Percentiles rank a stretch among this genome's conserved stretches.
phyloP scores from a whole-genome alignment of 2,329 filamentous ascomycete genomes.

The Trichoderma aggressivum region DNA sequence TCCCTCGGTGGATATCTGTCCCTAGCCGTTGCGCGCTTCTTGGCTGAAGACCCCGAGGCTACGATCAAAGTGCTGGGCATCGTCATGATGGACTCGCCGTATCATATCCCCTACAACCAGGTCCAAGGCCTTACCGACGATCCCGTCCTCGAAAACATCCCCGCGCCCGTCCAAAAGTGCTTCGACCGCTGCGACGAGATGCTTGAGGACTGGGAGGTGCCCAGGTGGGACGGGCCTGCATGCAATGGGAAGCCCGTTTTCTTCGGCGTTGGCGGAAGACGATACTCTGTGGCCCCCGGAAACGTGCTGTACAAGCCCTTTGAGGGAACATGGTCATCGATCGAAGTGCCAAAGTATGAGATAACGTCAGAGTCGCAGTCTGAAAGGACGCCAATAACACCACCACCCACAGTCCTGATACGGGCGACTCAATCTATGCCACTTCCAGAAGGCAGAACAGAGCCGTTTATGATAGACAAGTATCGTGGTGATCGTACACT shows the following conservation, averaged over 20 bases:
- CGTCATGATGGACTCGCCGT: conserved; percentile 31
- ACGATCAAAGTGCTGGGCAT: conserved; percentile 27
- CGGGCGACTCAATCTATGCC: conserved; percentile 21
- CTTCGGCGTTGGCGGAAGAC: conserved; percentile 22
- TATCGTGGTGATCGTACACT: conserved; percentile 27
- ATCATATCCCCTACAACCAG: conserved; percentile 25
- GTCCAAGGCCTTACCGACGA: conserved; percentile 20
- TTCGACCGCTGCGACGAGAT: conserved; percentile 32
- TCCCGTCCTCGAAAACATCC: conserved; percentile 23
- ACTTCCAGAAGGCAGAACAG: conserved; percentile 6
- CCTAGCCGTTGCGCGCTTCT: conserved; percentile 26
- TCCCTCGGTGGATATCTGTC: conserved; percentile 31
- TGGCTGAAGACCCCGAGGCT: conserved; percentile 25
- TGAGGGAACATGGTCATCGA: conserved; percentile 21
- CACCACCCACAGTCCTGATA: conserved; percentile 28
- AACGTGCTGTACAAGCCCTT: conserved; percentile 25
- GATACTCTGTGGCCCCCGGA: conserved; percentile 20
- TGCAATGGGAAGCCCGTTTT: conserved; percentile 13
- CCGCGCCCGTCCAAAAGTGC: conserved; percentile 28
- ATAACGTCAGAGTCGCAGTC: neutral
- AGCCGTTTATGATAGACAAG: conserved; percentile 27
- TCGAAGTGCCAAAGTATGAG: conserved; percentile 14
- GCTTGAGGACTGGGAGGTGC: conserved; percentile 30
- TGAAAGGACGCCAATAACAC: conserved; percentile 8
- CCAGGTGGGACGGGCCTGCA: conserved; percentile 25